phyloP scores from a whole-genome alignment of 176 grass and related monocot species.

The Carex littledalei region DNA sequence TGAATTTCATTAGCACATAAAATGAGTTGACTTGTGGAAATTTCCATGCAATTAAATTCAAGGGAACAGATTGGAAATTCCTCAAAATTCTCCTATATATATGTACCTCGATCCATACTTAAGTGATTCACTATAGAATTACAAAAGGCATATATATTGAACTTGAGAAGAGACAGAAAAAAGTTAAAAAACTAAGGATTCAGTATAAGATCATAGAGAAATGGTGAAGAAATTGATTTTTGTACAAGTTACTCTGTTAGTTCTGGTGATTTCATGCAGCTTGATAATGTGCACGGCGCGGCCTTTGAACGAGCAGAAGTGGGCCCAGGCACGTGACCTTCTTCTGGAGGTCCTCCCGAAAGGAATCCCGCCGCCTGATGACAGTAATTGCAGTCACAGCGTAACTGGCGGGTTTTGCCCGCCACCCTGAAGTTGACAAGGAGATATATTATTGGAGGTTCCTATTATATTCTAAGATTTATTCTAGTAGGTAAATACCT shows the following conservation, averaged over 20 bases:
- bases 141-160: neutral
- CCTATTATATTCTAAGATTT: neutral
- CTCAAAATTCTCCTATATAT: constrained; percentile 25
- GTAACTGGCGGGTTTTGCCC: neutral
- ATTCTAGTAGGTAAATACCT: neutral
- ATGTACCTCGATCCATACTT: neutral
- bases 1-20: neutral
- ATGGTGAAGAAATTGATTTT: constrained; percentile 18
- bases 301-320: neutral
- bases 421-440: neutral
- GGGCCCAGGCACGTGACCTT: neutral
- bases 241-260: constrained; percentile 2
- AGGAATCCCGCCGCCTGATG: neutral
- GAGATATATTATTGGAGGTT: neutral
- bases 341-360: neutral
- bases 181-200: neutral
- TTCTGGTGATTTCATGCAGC: constrained; percentile 10
- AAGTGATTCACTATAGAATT: neutral
- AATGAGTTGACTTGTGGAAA: constrained; percentile 12
- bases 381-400: neutral
- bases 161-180: neutral
- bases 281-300: neutral
- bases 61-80: neutral
- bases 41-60: constrained; percentile 15
- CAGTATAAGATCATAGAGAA: neutral